Evolutionary conservation across 768 basidiomycete genomes (phyloP), one percentile per base, ranked within the genome.

Genomic region (Tylopilus felleus): DNA sequence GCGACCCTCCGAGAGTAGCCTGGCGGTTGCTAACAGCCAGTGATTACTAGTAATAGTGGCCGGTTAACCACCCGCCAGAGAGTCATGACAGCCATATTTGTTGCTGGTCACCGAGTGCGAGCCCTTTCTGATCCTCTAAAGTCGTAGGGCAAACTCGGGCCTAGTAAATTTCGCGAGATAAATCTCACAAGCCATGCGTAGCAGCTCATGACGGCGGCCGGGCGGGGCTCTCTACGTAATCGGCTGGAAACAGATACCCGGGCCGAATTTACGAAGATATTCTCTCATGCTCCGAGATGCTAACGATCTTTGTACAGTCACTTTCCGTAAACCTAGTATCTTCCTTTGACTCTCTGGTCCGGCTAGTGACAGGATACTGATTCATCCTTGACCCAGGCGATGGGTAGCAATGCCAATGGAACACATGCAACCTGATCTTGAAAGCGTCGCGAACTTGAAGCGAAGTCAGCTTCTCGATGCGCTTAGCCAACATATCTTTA

Each of bases 401-500:
- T 16, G 35, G 35, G 35, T 16, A 17, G 35, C 35, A 7, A 36
- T 36, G 35, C 35, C 16, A 33, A 12, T 14, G 6, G 33, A 33
- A 13, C 33, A 33, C 33, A 33, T 14, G 1, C 33, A 33, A 14
- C 33, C 8, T 33, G 2, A 33, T 33, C 5, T 33, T 33, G 7
- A 33, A 12, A 16, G 33, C 33, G 5, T 33, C 16, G 33, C 33
- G 33, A 12, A 12, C 58, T 36, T 31, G 39, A 55, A 55, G 51
- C 57, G 57, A 10, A 23, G 21, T 31, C 38, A 31, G 10, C 52
- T 59, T 43, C 52, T 60, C 21, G 40, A 60, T 36, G 8, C 44
- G 9, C 47, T 59, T 52, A 27, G 35, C 41, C 58, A 47, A 28
- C 52, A 59, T 12, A 21, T 59, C 40, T 59, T 55, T 58, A 60